Evolutionary conservation across 1,139 yeast species (phyloP), one percentile per base, ranked within the genome.

Genomic region (Taphrina populina): DNA sequence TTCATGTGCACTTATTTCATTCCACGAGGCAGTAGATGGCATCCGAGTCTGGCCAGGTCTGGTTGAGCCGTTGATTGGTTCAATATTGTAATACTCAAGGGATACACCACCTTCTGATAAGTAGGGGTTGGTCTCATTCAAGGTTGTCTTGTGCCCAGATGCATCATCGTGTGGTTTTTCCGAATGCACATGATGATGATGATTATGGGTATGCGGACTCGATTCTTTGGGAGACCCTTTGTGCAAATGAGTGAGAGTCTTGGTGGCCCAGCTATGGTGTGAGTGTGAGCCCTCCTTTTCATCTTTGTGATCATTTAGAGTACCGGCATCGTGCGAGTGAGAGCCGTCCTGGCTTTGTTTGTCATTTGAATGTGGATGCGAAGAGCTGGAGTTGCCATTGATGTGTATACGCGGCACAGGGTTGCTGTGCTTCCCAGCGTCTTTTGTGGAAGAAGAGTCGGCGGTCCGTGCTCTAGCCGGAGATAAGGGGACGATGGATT

Each of bases 61-160:
- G 11, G 20, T 32, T 6, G 8, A 23, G 15, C 13, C 15, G 7
- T 36, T 36, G 7, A 11, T 5, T 4, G 47, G 10, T 15, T 43
- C 47, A 19, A 30, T 29, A 37, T 43, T 37, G 47, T 43, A 43
- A 17, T 30, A 43, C 19, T 37, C 47, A 13, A 30, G 32, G 36
- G 47, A 43, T 13, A 30, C 23, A 29, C 47, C 47, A n/a, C 47
- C 47, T 19, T 29, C 33, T 8, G 17, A 13, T 8, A 43, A 15
- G 23, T 43, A 43, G 19, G 47, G 47, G 13, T 43, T 32, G 5
- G 23, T 29, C 26, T 43, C 36, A n/a, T n/a, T n/a, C n/a, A n/a
- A n/a, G n/a, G n/a, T n/a, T n/a, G n/a, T n/a, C n/a, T n/a, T n/a
- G n/a, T n/a, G n/a, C n/a, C n/a, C n/a, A n/a, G n/a, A n/a, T n/a